phyloP scores from a whole-genome alignment of 2,329 filamentous ascomycete genomes.

The Pyricularia sp. region DNA sequence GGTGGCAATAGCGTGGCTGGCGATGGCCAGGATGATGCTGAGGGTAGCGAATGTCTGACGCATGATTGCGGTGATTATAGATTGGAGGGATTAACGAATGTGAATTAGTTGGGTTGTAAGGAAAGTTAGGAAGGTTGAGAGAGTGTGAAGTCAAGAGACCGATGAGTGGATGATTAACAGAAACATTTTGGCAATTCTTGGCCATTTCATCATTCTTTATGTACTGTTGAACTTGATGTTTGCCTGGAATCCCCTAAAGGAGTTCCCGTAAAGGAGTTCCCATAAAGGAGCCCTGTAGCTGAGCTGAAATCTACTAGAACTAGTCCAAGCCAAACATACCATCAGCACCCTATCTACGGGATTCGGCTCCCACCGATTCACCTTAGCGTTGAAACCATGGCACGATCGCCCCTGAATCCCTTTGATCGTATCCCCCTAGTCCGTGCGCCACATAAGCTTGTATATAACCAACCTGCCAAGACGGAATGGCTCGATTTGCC shows the following conservation, averaged over 20 bases:
- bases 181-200: neutral
- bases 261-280: too few species aligned
- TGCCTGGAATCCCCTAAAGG: neutral
- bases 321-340: neutral
- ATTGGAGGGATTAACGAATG: too few species aligned
- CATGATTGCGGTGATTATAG: too few species aligned
- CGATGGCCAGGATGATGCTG: too few species aligned
- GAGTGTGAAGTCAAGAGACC: neutral
- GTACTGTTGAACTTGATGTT: too few species aligned
- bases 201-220: too few species aligned
- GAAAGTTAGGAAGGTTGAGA: neutral
- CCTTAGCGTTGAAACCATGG: neutral
- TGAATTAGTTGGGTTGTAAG: too few species aligned
- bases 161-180: neutral
- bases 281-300: neutral
- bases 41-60: too few species aligned
- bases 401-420: neutral
- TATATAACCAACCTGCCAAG: neutral
- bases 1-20: too few species aligned
- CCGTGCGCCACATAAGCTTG: neutral
- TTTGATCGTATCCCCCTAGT: neutral
- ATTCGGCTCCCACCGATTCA: neutral
- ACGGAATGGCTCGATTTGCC: neutral
- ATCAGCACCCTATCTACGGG: neutral
- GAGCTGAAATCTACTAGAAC: neutral